phyloP scores from a whole-genome alignment of 1,284 basidiomycete species.

The Mycosarcoma mackinlayi region DNA sequence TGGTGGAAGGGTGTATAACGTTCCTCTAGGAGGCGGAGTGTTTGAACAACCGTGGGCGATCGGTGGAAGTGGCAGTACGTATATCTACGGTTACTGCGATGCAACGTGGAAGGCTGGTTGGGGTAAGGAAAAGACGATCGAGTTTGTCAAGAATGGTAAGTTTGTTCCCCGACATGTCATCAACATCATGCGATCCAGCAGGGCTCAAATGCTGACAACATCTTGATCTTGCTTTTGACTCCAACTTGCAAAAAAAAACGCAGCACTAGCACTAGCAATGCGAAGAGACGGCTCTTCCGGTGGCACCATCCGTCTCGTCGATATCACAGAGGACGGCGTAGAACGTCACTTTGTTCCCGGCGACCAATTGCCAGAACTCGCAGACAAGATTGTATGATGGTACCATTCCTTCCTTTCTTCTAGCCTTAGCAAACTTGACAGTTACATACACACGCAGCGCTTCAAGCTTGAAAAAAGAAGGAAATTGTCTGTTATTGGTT shows the following conservation, averaged over 20 bases:
- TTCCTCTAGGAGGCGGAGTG: constrained; percentile 62
- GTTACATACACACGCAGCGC: background rate
- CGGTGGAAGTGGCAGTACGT: constrained; percentile 85
- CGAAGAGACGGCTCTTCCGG: constrained; percentile 97
- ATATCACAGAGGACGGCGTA: constrained; percentile 90
- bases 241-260: too few relatives aligned
- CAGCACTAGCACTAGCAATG: constrained; percentile 92
- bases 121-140: constrained; percentile 87
- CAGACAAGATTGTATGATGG: constrained; percentile 57
- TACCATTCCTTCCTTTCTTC: background rate
- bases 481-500: too few relatives aligned
- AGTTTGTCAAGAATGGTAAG: constrained; percentile 89
- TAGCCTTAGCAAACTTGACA: background rate
- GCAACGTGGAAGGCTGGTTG: constrained; percentile 96
- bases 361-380: constrained; percentile 65
- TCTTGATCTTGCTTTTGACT: too few relatives aligned
- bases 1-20: constrained; percentile 96
- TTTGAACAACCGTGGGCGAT: constrained; percentile 67
- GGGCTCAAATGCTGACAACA: too few relatives aligned
- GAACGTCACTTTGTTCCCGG: constrained; percentile 96
- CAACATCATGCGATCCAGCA: too few relatives aligned
- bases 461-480: background rate
- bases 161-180: background rate
- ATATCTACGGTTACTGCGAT: constrained; percentile 99
- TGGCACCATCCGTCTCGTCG: constrained; percentile 95